Base-by-base conservation (phyloP, 2,329 filamentous ascomycete species). In the Plectosphaerella cucumerina region DNA sequence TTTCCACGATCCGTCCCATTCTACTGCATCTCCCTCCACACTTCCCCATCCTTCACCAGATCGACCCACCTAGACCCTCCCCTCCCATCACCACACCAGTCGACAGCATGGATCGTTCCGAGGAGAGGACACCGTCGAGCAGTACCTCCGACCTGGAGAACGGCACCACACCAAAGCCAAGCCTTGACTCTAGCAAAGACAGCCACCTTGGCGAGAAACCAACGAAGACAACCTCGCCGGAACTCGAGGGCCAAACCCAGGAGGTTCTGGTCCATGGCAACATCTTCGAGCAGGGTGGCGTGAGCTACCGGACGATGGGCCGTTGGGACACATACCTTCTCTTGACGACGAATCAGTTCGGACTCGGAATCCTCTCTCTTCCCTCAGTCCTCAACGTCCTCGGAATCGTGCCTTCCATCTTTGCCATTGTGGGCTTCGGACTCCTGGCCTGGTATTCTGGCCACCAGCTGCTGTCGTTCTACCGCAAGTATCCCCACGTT, bases 261-360 rank as follows among this genome's bases (percentile, higher is more conserved):
- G 17, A 39, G 35, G 35, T 39, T 10, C 6, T 18, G 35, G 15
- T 39, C 35, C 35, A 15, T 2, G 64, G 64, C 44, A 59, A 59
- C 50, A 61, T 66, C 35, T 39, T 39, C 50, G 58, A 54, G 26
- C 60, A 65, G 34, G 63, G 64, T 15, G 58, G 60, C 54, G 65
- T 66, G 47, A 62, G 57, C 45, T 67, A 64, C 44, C 60, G 65
- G 39, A 68, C 60, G 44, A 62, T 68, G 62, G 53, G 59, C 35
- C 62, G 65, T 48, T 66, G 65, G 64, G 64, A 67, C 39, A 66
- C 65, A 0, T 56, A 60, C 8, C 59, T 66, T 39, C 62, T 39
- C 5, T 6, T 39, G 3, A 39, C 35, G 4, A 39, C 35, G n/a
- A 39, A 39, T 14, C 35, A 39, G 14, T 39, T 39, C 35, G 35